A percentile compares a stretch with the other conserved stretches of the same genome.
These are phyloP conservation scores for Colletotrichum truncatum DNA, from an alignment of 2,329 filamentous ascomycete species.

Conservation along the genomic window DNA sequence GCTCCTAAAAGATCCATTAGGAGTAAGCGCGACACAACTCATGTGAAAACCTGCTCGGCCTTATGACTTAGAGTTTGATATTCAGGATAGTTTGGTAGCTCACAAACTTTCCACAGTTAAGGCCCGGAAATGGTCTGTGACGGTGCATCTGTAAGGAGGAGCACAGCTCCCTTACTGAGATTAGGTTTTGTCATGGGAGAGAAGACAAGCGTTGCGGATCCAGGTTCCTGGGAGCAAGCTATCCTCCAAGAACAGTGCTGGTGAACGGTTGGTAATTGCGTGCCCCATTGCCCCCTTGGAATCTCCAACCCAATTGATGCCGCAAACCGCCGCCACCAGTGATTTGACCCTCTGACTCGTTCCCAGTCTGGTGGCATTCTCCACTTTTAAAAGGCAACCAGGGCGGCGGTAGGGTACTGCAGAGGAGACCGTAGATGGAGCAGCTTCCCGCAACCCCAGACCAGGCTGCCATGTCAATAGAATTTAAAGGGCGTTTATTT, in stretches of 20 bases:
- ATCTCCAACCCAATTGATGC: background rate
- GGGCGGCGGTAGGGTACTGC: background rate
- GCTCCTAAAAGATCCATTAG: background rate
- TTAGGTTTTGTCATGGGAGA: background rate
- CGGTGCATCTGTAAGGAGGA: background rate
- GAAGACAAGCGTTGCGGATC: background rate
- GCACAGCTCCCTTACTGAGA: background rate
- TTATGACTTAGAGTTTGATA: background rate
- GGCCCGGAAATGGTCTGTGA: constrained; percentile 1
- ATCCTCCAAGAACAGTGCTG: background rate
- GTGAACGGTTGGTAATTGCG: constrained; percentile 29
- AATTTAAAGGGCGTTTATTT: background rate
- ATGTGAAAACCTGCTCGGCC: background rate
- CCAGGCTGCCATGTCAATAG: background rate
- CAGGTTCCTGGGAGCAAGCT: background rate
- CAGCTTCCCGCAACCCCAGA: constrained; percentile 14
- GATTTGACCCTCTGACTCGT: background rate
- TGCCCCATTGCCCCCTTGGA: constrained; percentile 11
- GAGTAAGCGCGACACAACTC: background rate
- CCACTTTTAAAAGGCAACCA: background rate
- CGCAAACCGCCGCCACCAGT: constrained; percentile 9
- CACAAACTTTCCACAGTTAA: background rate
- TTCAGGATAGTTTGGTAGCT: background rate
- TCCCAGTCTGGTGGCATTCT: background rate
- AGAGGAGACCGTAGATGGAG: background rate